phyloP scores from a whole-genome alignment of 2,329 filamentous ascomycete genomes.

The Ophiocordyceps robertsii region DNA sequence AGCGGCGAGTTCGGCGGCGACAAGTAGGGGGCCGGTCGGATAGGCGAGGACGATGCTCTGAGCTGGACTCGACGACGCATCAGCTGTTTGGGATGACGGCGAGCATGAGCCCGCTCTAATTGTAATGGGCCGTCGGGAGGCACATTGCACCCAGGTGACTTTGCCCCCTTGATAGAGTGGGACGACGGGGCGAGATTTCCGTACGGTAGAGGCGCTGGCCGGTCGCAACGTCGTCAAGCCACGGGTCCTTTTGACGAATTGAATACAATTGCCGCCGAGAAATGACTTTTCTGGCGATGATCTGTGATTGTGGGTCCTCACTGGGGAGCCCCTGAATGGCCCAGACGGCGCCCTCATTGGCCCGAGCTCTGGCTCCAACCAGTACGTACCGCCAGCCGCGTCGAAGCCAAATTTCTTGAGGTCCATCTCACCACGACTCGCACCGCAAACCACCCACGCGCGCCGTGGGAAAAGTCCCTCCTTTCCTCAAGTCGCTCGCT shows the following conservation, averaged over 20 bases:
- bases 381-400: constrained; percentile 14
- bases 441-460: background rate
- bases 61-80: too few relatives aligned
- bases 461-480: background rate
- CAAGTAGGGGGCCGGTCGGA: background rate
- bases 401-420: constrained; percentile 17
- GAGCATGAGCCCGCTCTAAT: too few relatives aligned
- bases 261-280: background rate
- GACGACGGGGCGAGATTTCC: too few relatives aligned
- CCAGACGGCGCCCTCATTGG: constrained; percentile 14
- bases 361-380: constrained; percentile 13
- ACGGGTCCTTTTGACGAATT: too few relatives aligned
- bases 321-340: background rate
- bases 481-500: background rate
- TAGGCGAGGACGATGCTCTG: too few relatives aligned
- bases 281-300: background rate
- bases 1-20: constrained; percentile 13
- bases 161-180: too few relatives aligned
- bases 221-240: too few relatives aligned
- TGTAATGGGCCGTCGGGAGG: too few relatives aligned
- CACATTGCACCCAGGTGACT: too few relatives aligned
- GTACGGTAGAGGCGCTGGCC: too few relatives aligned
- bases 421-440: background rate
- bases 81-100: too few relatives aligned
- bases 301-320: background rate